phyloP scores from a whole-genome alignment of 768 basidiomycete genomes.

The Leucocoprinus birnbaumii region DNA sequence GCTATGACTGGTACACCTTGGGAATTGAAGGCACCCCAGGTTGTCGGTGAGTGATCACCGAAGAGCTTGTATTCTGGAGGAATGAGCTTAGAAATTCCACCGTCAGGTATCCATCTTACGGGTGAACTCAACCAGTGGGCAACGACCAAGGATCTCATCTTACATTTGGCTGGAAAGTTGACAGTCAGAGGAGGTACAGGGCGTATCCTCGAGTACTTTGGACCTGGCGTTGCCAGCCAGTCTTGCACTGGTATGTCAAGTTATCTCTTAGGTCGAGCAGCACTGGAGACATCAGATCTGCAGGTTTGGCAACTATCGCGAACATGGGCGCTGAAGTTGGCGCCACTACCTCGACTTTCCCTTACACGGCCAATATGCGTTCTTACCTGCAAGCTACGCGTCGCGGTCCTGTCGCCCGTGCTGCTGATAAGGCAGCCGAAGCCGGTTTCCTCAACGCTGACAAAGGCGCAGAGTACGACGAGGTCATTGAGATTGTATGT shows the following conservation, averaged over 20 bases:
- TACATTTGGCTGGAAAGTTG: slow-evolving; percentile 90
- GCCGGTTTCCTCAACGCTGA: slow-evolving; percentile 82
- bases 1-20: slow-evolving; percentile 98
- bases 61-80: neutral
- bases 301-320: slow-evolving; percentile 89
- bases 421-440: slow-evolving; percentile 81
- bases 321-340: slow-evolving; percentile 99
- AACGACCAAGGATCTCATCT: slow-evolving; percentile 94
- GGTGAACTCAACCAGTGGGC: slow-evolving; percentile 89
- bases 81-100: neutral
- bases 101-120: slow-evolving; percentile 78
- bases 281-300: neutral
- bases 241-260: slow-evolving; percentile 79
- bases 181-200: slow-evolving; percentile 97
- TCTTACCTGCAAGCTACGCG: slow-evolving; percentile 89
- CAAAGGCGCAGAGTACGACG: slow-evolving; percentile 88
- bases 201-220: slow-evolving; percentile 94
- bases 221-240: slow-evolving; percentile 83
- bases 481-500: slow-evolving; percentile 88
- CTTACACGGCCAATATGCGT: slow-evolving; percentile 89
- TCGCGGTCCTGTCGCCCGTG: slow-evolving; percentile 78
- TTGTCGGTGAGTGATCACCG: slow-evolving; percentile 55
- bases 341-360: slow-evolving; percentile 98
- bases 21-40: slow-evolving; percentile 91
- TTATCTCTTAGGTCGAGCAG: neutral